A percentile compares a stretch with the other conserved stretches of the same genome.
phyloP scores from a whole-genome alignment of 2,329 filamentous ascomycete genomes.

The Fusarium phyllophilum region DNA sequence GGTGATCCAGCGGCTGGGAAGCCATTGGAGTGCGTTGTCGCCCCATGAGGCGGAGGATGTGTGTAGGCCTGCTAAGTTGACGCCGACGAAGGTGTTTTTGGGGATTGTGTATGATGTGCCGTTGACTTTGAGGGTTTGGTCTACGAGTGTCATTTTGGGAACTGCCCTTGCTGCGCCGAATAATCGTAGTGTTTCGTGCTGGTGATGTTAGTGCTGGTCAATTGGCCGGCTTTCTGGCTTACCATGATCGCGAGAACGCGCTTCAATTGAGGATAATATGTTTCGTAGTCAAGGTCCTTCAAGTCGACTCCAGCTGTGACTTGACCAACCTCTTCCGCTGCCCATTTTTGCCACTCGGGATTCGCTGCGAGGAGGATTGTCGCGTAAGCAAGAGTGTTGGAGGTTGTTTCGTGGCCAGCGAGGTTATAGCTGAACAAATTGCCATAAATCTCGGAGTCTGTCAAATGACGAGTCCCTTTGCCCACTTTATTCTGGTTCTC shows the following conservation, averaged over 20 bases:
- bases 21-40: constrained; percentile 30
- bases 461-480: constrained; percentile 41
- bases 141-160: constrained; percentile 28
- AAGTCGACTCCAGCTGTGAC: constrained; percentile 18
- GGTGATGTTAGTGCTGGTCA: not conserved
- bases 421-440: constrained; percentile 61
- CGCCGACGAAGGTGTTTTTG: constrained; percentile 30
- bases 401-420: constrained; percentile 63
- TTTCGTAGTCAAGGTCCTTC: constrained; percentile 32
- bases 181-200: constrained; percentile 36
- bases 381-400: constrained; percentile 55
- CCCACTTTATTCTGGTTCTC: constrained; percentile 11
- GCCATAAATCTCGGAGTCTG: constrained; percentile 57
- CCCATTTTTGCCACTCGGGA: constrained; percentile 57
- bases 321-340: constrained; percentile 50
- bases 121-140: constrained; percentile 29
- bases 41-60: constrained; percentile 34
- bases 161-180: constrained; percentile 34
- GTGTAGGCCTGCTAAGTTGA: constrained; percentile 33
- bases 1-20: constrained; percentile 35
- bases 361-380: constrained; percentile 56
- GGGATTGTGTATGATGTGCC: constrained; percentile 29
- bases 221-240: not conserved
- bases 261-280: constrained; percentile 35
- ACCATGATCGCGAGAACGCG: constrained; percentile 35